Percentiles rank a stretch among this genome's conserved stretches.
Evolutionary conservation across 2,329 filamentous ascomycete species (phyloP).

Genomic region (Alternaria gansuensis): DNA sequence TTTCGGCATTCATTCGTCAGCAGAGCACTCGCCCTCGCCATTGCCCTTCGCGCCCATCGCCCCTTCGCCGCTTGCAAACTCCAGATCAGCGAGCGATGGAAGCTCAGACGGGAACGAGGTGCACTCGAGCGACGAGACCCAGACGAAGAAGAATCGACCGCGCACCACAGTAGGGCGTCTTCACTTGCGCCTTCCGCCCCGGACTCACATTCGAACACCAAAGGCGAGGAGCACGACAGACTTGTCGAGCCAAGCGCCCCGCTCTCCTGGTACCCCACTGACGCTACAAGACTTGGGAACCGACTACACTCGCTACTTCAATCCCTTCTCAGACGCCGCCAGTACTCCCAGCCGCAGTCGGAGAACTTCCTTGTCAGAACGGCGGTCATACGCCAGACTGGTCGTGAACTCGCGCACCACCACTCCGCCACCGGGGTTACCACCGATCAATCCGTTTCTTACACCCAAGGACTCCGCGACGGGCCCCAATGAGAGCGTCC

Average conservation of each 20-base stretch:
- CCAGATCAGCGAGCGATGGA: conserved; percentile 12
- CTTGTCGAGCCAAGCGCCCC: conserved; percentile 20
- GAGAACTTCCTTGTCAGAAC: conserved; percentile 35
- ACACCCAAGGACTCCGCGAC: conserved; percentile 44
- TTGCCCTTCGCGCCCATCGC: conserved; percentile 21
- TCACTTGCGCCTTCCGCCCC: conserved; percentile 24
- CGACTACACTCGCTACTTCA: conserved; percentile 52
- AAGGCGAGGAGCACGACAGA: conserved; percentile 32
- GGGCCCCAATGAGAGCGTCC: conserved; percentile 33
- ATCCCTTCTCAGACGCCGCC: conserved; percentile 40
- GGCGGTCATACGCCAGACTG: conserved; percentile 13
- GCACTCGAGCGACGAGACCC: conserved; percentile 22
- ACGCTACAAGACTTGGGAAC: conserved; percentile 45
- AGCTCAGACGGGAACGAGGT: conserved; percentile 1
- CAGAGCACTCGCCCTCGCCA: conserved; percentile 13
- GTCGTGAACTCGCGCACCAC: conserved; percentile 22
- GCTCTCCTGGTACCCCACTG: conserved; percentile 30
- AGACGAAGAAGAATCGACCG: conserved; percentile 10
- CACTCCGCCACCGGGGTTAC: conserved; percentile 26
- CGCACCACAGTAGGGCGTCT: conserved; percentile 11
- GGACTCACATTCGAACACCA: conserved; percentile 24
- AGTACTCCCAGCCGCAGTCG: conserved; percentile 36
- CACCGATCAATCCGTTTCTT: conserved; percentile 38
- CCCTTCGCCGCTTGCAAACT: conserved; percentile 22
- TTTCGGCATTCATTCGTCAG: conserved; percentile 15